These are phyloP conservation scores for Hirschioporus abietinus DNA, from an alignment of 768 basidiomycete genomes.

Conservation along the genomic window DNA sequence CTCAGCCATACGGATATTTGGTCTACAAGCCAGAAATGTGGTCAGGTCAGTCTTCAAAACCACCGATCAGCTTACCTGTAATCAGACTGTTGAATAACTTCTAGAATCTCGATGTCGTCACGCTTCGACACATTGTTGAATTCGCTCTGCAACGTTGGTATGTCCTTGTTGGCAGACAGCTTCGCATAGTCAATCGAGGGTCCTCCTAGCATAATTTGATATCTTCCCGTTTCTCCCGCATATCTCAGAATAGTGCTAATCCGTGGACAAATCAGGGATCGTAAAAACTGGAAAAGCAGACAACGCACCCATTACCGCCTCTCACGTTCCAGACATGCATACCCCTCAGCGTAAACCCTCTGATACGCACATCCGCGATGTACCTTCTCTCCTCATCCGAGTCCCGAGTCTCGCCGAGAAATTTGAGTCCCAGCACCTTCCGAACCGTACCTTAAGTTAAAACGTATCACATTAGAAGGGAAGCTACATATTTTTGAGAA, in stretches of 20 bases:
- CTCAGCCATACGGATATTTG: slow-evolving; percentile 45
- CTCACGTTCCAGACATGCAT: not conserved
- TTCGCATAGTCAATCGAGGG: not conserved
- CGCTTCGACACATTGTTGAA: not conserved
- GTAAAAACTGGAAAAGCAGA: not conserved
- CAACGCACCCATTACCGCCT: not conserved
- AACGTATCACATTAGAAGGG: not conserved
- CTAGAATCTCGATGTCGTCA: not conserved
- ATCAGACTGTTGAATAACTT: not conserved
- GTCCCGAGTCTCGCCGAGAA: slow-evolving; percentile 33
- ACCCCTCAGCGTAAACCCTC: not conserved
- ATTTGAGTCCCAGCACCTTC: slow-evolving; percentile 35
- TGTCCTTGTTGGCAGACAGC: not conserved
- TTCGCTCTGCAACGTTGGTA: not conserved
- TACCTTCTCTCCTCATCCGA: slow-evolving; percentile 21
- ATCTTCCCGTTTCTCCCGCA: not conserved
- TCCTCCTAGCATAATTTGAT: not conserved
- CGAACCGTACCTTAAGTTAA: slow-evolving; percentile 28
- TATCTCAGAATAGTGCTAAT: not conserved
- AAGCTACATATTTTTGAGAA: not conserved
- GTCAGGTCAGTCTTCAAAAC: not conserved
- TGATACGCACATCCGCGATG: slow-evolving; percentile 31
- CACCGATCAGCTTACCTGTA: not conserved
- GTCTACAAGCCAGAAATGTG: slow-evolving; percentile 19
- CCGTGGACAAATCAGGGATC: not conserved